Evolutionary conservation across 169 alveolate genomes (phyloP).

Genomic region (Cystoisospora suis): DNA sequence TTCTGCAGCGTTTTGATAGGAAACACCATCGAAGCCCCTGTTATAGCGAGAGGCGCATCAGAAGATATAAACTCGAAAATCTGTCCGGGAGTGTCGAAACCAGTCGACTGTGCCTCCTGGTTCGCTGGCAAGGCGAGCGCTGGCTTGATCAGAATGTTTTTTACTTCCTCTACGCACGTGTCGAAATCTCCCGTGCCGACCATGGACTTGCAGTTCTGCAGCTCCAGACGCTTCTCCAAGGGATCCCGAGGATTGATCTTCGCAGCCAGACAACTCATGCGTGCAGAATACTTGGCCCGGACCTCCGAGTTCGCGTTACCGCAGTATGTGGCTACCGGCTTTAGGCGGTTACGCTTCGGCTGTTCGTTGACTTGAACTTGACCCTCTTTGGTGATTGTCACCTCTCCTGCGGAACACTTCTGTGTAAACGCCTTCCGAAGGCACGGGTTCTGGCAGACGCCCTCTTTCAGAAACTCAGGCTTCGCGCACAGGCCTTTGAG

Average conservation of each 20-base stretch:
- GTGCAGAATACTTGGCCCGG: background rate
- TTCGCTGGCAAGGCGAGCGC: conserved; percentile 42
- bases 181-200: conserved; percentile 48
- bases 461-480: background rate
- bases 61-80: conserved; percentile 29
- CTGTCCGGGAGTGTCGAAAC: conserved; percentile 35
- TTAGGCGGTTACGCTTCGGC: background rate
- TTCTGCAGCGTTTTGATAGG: background rate
- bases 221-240: conserved; percentile 12
- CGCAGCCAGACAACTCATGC: background rate
- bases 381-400: background rate
- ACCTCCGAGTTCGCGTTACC: background rate
- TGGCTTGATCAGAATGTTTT: background rate
- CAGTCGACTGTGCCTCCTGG: conserved; percentile 31
- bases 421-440: background rate
- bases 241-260: conserved; percentile 19
- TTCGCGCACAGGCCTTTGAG: background rate
- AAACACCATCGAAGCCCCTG: conserved; percentile 11
- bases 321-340: conserved; percentile 42
- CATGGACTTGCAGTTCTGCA: conserved; percentile 14
- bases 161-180: background rate
- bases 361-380: background rate
- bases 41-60: background rate
- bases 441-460: conserved; percentile 39
- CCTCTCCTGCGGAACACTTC: conserved; percentile 45